phyloP scores from a whole-genome alignment of 345 rosid species.

The Euphorbia peplus region DNA sequence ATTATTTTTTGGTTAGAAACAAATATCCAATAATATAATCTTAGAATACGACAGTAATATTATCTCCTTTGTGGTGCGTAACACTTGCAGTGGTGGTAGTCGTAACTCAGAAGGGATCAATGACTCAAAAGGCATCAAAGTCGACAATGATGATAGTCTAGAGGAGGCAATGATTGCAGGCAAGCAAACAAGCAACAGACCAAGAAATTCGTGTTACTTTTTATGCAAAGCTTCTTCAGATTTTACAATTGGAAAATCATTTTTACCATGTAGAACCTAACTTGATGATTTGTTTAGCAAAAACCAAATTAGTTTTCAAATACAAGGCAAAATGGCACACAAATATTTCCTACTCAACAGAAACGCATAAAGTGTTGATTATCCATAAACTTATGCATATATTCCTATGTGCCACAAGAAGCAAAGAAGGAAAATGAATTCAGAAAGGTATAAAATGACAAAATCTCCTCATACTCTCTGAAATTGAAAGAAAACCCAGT shows the following conservation, averaged over 20 bases:
- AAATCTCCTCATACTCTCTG: conserved; percentile 1
- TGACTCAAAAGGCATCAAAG: not conserved
- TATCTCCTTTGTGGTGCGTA: not conserved
- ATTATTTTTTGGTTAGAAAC: not conserved
- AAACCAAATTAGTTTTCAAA: not conserved
- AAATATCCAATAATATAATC: not conserved
- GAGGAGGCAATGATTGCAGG: not conserved
- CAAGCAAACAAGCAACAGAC: not conserved
- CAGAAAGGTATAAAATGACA: not conserved
- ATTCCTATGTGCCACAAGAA: not conserved
- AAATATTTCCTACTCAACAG: not conserved
- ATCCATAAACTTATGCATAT: not conserved
- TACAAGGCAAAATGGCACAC: not conserved
- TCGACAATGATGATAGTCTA: not conserved
- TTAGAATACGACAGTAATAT: not conserved
- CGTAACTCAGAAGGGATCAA: not conserved
- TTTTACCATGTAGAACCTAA: not conserved
- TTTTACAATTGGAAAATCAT: not conserved
- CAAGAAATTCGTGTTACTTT: not conserved
- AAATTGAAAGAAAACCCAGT: not conserved
- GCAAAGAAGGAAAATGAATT: not conserved
- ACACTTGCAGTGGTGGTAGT: not conserved
- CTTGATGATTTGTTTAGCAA: not conserved
- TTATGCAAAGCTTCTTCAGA: not conserved
- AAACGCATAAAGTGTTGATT: not conserved